Evolutionary conservation across 148 eudicot genomes (phyloP), one percentile per base, ranked within the genome.

Genomic region (Pharnaceum exiguum): DNA sequence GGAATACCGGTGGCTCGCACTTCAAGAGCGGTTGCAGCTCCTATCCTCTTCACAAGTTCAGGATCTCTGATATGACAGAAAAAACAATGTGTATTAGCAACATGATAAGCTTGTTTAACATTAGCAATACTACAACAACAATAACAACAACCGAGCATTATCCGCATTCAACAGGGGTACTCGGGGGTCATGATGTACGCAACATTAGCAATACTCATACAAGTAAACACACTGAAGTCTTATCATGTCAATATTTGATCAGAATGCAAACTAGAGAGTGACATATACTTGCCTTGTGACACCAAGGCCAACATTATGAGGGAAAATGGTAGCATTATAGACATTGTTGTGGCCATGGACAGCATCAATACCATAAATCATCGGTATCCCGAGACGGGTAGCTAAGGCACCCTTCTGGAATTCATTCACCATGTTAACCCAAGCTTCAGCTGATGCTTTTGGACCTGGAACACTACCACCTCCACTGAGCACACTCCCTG

Each of bases 11-110:
- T 80, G 18, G 85, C 89, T 64, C 77, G 72, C 51, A 80, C 85
- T 80, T 86, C 95, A 64, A 83, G 77, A 28, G 95, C 95, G 35
- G 95, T 86, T 16, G 95, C 95, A 26, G 78, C 89, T 56, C 95
- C 95, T 21, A 86, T 86, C 77, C 61, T 83, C 72, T 78, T 83
- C 36, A 86, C 59, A 23, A 86, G 81, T 29, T 61, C 68, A 51
- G 89, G 95, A 64, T 86, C 95, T 50, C 95, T 86, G 55, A 12
- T 26, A 5, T 24, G 8, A 46, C 35, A 54, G 33, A 28, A 57
- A 16, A 54, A 43, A 17, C 38, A 58, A 11, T 15, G 28, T 22
- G 19, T 16, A 62, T 4, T 7, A 22, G 7, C 37, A 66, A 13
- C 19, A 44, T 28, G 33, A 2, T 12, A n/a, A 38, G 45, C 24